phyloP scores from a whole-genome alignment of 345 rosid species.

The sweet orange (Citrus sinensis) region DNA sequence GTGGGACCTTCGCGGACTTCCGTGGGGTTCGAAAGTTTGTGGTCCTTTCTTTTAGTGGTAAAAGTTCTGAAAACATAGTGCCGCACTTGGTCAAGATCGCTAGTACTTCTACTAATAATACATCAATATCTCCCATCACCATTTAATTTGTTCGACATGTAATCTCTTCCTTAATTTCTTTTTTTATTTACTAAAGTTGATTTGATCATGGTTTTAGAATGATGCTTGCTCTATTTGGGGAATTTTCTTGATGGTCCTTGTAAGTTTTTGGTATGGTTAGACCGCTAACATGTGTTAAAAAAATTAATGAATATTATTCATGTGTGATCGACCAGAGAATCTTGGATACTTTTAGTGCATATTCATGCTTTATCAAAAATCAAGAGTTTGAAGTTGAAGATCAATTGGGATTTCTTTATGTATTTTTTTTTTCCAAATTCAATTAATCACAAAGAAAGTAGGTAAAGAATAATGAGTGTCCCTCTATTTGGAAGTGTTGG shows the following conservation, averaged over 20 bases:
- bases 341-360: too few relatives aligned
- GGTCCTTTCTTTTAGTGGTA: conserved; percentile 39
- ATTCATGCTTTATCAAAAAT: neutral
- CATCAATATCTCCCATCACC: conserved; percentile 10
- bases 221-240: neutral
- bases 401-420: neutral
- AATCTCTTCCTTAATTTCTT: neutral
- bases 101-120: conserved; percentile 17
- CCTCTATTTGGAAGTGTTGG: too few relatives aligned
- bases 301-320: neutral
- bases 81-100: conserved; percentile 32
- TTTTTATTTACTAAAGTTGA: neutral
- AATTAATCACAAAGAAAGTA: neutral
- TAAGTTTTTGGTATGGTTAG: neutral
- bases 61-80: conserved; percentile 24
- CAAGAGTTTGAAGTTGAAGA: neutral
- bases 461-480: neutral
- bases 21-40: conserved; percentile 31
- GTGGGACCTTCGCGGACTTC: neutral
- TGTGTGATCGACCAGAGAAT: too few relatives aligned
- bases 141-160: neutral
- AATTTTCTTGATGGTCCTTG: neutral
- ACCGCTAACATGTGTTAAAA: neutral
- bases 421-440: neutral
- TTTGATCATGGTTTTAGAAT: neutral